phyloP scores from a whole-genome alignment of 2,329 filamentous ascomycete species.

The Colletotrichum musicola region DNA sequence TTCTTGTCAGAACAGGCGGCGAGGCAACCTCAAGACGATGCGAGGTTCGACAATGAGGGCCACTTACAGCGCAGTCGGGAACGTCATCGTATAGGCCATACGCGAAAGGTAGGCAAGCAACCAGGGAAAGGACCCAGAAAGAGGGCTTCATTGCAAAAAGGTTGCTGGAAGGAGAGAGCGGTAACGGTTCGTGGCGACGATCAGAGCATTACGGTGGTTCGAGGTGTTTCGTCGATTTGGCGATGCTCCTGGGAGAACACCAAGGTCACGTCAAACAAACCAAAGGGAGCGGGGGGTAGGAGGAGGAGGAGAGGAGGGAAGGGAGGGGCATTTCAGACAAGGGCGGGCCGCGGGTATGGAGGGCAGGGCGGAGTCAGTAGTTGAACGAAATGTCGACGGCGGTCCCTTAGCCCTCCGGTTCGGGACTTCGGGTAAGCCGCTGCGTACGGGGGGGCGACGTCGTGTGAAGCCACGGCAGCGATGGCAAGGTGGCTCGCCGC shows the following conservation, averaged over 20 bases:
- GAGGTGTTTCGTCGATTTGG: background rate
- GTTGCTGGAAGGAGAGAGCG: background rate
- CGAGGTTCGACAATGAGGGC: no score
- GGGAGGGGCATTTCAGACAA: background rate
- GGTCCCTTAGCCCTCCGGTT: background rate
- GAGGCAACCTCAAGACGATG: background rate
- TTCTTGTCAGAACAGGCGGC: background rate
- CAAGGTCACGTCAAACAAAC: background rate
- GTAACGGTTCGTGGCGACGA: background rate
- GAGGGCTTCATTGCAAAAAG: slow-evolving; percentile 22
- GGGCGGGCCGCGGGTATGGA: background rate
- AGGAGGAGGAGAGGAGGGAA: background rate
- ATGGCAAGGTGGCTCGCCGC: slow-evolving; percentile 26
- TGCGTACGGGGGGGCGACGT: slow-evolving; percentile 15
- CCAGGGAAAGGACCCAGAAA: background rate
- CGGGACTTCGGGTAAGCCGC: slow-evolving; percentile 13
- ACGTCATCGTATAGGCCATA: slow-evolving; percentile 28
- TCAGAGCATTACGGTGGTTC: slow-evolving; percentile 25
- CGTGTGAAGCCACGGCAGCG: slow-evolving; percentile 30
- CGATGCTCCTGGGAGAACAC: background rate
- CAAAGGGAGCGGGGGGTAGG: background rate
- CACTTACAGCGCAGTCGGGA: slow-evolving; percentile 34
- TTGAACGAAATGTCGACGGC: background rate
- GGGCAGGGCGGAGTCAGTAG: slow-evolving; percentile 2
- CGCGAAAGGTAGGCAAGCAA: slow-evolving; percentile 20